Base-by-base conservation (phyloP, 2,329 filamentous ascomycete genomes). In the Tolypocladium nubicola region DNA sequence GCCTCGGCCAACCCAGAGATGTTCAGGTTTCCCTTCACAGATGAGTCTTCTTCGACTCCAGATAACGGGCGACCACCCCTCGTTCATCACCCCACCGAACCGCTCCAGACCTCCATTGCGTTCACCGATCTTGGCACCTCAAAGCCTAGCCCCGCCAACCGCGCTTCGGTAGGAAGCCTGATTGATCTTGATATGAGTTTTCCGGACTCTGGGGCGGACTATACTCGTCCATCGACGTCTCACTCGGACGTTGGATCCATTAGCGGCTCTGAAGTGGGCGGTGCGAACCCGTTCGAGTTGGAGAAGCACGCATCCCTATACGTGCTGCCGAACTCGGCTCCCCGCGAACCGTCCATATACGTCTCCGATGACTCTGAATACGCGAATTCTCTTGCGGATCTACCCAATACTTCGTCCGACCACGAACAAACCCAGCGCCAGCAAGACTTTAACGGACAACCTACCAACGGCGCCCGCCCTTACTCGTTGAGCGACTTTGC, bases 291-390 rank as follows among this genome's bases (percentile, higher is more conserved):
- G 0, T 86, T 86, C 58, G 81, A 85, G 56, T 73, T 86, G 4
- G 84, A 87, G 66, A 78, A 79, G n/a, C 83, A 85, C 62, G 74
- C 81, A 1, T 84, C 82, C 1, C 70, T 84, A 1, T 82, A 83
- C 60, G 72, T 71, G 14, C 65, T 68, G 62, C 68, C 73, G 5
- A 64, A 69, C 4, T 67, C 70, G 0, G 74, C 30, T 21, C 30
- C 71, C 54, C 74, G 81, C 40, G 80, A 83, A 61, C 80, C 81
- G 0, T 83, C 80, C 4, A 83, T 85, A 52, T 85, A 85, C 63
- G 78, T 85, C 11, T 80, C 80, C 1, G 82, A 85, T 60, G 81
- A 83, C 59, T 81, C 78, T 9, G 75, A 79, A 33, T 79, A 76
- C 59, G 73, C 77, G 3, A 68, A 65, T 23, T 67, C 70, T 13